Evolutionary conservation across 2,329 filamentous ascomycete genomes (phyloP).

Genomic region (Trichothecium sympodiale): DNA sequence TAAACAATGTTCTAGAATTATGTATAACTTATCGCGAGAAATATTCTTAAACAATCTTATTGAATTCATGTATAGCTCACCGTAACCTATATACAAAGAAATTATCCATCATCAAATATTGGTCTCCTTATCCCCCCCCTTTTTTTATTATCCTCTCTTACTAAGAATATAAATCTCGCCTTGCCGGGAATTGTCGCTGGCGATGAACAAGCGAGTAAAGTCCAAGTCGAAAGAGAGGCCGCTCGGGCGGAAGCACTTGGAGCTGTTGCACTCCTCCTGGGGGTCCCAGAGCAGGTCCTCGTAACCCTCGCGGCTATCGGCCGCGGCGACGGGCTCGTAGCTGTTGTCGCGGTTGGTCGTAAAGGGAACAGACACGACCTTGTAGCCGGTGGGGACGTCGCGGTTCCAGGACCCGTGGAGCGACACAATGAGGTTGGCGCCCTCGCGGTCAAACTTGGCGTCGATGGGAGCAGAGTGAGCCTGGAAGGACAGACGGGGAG

Average conservation of each 20-base stretch:
- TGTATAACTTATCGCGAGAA: background rate
- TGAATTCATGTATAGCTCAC: background rate
- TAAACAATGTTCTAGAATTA: background rate
- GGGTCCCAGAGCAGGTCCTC: slow-evolving; percentile 20
- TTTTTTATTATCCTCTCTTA: background rate
- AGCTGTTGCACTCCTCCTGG: slow-evolving; percentile 15
- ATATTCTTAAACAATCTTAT: background rate
- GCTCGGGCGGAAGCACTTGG: slow-evolving; percentile 13
- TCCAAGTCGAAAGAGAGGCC: slow-evolving; percentile 12
- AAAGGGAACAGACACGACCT: slow-evolving; percentile 25
- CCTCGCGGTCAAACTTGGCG: slow-evolving; percentile 42
- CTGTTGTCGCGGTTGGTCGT: slow-evolving; percentile 10
- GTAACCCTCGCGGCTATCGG: slow-evolving; percentile 17
- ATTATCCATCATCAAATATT: background rate
- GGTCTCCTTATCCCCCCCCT: background rate
- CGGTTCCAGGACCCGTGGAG: slow-evolving; percentile 50
- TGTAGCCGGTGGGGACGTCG: slow-evolving; percentile 23
- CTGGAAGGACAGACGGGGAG: slow-evolving; percentile 40
- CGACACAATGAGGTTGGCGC: slow-evolving; percentile 43
- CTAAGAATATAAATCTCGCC: slow-evolving; percentile 12
- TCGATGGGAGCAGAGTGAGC: slow-evolving; percentile 52
- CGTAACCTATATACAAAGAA: too few species aligned
- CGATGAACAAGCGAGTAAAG: slow-evolving; percentile 12
- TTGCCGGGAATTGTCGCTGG: slow-evolving; percentile 12
- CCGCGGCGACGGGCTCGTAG: slow-evolving; percentile 19